Conservation (phyloP, 2,329 filamentous ascomycete species). For the Didymella lethalis region DNA sequence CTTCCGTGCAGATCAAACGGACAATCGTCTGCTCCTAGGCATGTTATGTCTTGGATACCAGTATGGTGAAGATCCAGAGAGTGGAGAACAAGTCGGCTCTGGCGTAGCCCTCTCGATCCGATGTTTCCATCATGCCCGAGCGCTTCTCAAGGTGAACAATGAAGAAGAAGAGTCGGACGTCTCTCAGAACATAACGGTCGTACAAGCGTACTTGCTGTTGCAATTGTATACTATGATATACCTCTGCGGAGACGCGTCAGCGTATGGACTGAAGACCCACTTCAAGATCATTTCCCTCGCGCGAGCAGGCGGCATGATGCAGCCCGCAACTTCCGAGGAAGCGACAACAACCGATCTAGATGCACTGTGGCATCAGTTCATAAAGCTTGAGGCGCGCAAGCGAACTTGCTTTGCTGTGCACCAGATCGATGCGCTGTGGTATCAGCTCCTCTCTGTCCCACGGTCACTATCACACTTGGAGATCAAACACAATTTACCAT, state of each 20-base stretch:
- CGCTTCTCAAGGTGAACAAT: conserved; percentile 22
- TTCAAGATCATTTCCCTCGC: conserved; percentile 32
- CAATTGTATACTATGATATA: conserved; percentile 34
- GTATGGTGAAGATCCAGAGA: conserved; percentile 30
- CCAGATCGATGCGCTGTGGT: conserved; percentile 34
- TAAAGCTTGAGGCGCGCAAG: conserved; percentile 25
- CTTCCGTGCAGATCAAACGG: conserved; percentile 18
- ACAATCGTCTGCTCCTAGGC: conserved; percentile 23
- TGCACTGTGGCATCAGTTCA: conserved; percentile 28
- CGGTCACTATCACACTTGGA: conserved; percentile 36
- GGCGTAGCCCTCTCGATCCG: conserved; percentile 19
- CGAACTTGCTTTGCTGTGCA: conserved; percentile 32
- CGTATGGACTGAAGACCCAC: conserved; percentile 32
- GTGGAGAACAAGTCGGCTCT: conserved; percentile 17
- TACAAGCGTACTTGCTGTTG: conserved; percentile 31
- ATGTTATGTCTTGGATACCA: conserved; percentile 31
- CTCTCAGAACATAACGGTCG: conserved; percentile 10
- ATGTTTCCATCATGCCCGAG: conserved; percentile 28
- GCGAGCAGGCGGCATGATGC: conserved; percentile 29
- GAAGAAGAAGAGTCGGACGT: conserved; percentile 9
- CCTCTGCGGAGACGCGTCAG: conserved; percentile 25
- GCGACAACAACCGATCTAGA: conserved; percentile 24
- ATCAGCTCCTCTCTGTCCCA: conserved; percentile 35
- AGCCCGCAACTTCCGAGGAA: conserved; percentile 18
- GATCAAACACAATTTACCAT: conserved; percentile 34